Evolutionary conservation across 139 green algal genomes (phyloP).

Genomic region (Chlamydomonas eustigma): DNA sequence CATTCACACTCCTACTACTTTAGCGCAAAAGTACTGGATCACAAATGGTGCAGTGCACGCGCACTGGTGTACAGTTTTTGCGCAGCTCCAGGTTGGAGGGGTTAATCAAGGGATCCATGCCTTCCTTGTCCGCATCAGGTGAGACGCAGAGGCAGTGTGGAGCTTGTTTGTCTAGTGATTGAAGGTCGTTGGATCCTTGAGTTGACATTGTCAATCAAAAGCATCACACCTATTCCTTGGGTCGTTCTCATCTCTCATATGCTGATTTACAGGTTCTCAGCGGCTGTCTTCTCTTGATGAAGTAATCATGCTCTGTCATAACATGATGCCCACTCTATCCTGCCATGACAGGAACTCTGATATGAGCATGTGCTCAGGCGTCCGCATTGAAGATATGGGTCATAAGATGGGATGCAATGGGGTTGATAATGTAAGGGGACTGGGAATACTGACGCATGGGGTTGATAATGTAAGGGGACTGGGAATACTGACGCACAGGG

Average conservation of each 20-base stretch:
- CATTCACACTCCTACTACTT: constrained; percentile 68
- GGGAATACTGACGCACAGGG: too few relatives aligned
- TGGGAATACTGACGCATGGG: too few relatives aligned
- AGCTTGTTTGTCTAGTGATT: not conserved
- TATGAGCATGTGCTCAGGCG: constrained; percentile 44
- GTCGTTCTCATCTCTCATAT: too few relatives aligned
- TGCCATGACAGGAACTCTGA: constrained; percentile 37
- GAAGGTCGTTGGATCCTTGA: too few relatives aligned
- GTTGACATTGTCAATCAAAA: too few relatives aligned
- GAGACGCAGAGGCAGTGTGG: too few relatives aligned
- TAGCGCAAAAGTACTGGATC: constrained; percentile 83
- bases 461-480: too few relatives aligned
- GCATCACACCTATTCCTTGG: too few relatives aligned
- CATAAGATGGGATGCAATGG: constrained; percentile 73
- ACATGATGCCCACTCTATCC: not conserved
- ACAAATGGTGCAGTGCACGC: constrained; percentile 85
- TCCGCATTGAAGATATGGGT: constrained; percentile 76
- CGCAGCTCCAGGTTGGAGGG: constrained; percentile 54
- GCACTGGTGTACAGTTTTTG: constrained; percentile 86
- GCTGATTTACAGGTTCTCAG: too few relatives aligned
- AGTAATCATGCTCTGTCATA: too few relatives aligned
- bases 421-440: constrained; percentile 24
- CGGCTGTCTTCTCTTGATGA: too few relatives aligned
- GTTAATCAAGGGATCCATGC: constrained; percentile 83
- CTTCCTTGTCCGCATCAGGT: constrained; percentile 85